Base-by-base conservation (phyloP, 2,329 filamentous ascomycete species). In the Xylaria sp. region DNA sequence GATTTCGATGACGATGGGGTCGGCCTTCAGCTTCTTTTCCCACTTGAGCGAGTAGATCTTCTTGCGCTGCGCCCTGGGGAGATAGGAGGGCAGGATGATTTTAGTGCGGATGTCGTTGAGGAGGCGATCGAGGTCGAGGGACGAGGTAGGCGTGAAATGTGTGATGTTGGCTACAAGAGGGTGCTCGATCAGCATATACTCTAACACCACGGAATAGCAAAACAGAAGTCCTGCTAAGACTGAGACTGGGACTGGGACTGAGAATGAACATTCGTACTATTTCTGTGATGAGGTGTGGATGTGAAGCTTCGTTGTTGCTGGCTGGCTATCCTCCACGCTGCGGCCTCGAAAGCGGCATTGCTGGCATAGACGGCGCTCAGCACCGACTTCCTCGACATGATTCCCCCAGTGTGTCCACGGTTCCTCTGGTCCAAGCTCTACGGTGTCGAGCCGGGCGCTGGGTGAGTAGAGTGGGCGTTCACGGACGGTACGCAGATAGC, bases 71-170 rank as follows among this genome's bases (percentile, higher is more conserved):
- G 77, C 75, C 28, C 72, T 60, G 21, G 82, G 79, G 28, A 91
- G 83, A 72, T 87, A 84, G 33, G 81, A 76, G n/a, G 87, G 87
- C 43, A 90, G 76, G 72, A 90, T 84, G 73, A 88, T 81, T 68
- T 84, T 83, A 47, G 81, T 76, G 66, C 87, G 85, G 71, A 90
- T 81, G 21, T 70, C 75, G 42, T 75, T 73, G 64, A 91, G 82
- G 33, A 82, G 71, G 12, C 73, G 61, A 72, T 89, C 82, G 63
- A 91, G 81, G 58, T 85, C 78, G 21, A 78, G 66, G 45, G 83
- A 83, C 14, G 83, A 84, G 4, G 84, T 82, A 55, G 80, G 77
- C 7, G 77, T 73, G 71, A 88, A 88, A 59, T 73, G 67, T 60
- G 83, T 74, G 63, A 81, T 76, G 52, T 74, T 67, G 66, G 57